Evolutionary conservation across 169 alveolate species (phyloP).

Genomic region (Cryptosporidium andersoni): DNA sequence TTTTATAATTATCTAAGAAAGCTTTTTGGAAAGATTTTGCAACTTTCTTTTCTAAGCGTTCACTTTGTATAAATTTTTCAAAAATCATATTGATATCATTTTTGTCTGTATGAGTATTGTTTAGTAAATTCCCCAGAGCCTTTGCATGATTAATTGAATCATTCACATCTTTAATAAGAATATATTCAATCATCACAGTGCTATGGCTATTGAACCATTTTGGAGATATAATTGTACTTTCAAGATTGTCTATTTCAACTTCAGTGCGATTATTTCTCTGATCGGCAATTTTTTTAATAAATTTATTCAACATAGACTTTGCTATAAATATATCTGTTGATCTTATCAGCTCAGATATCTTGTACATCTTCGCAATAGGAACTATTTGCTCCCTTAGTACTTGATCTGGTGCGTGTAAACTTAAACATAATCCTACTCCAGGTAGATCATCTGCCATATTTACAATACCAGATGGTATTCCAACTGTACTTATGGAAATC

Average conservation of each 20-base stretch:
- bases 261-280: conserved; percentile 20
- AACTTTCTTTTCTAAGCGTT: conserved; percentile 8
- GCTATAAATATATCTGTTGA: conserved; percentile 57
- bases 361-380: conserved; percentile 71
- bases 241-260: conserved; percentile 11
- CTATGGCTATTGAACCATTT: conserved; percentile 42
- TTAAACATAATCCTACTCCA: conserved; percentile 73
- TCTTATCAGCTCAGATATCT: conserved; percentile 68
- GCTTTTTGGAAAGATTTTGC: conserved; percentile 14
- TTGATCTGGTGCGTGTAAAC: conserved; percentile 77
- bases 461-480: conserved; percentile 70
- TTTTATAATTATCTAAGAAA: conserved; percentile 17
- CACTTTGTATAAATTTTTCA: not conserved
- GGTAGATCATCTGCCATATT: conserved; percentile 75
- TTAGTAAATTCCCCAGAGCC: conserved; percentile 72
- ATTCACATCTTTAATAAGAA: conserved; percentile 71
- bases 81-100: conserved; percentile 20
- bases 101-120: conserved; percentile 35
- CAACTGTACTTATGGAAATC: conserved; percentile 75
- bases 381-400: conserved; percentile 68
- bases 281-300: conserved; percentile 17
- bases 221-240: conserved; percentile 17
- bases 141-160: conserved; percentile 71
- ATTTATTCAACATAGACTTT: conserved; percentile 42
- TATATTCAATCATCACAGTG: conserved; percentile 73